These are phyloP conservation scores for Saccharum hybrid DNA, from an alignment of 202 grass and related monocot species.

Conservation along the genomic window DNA sequence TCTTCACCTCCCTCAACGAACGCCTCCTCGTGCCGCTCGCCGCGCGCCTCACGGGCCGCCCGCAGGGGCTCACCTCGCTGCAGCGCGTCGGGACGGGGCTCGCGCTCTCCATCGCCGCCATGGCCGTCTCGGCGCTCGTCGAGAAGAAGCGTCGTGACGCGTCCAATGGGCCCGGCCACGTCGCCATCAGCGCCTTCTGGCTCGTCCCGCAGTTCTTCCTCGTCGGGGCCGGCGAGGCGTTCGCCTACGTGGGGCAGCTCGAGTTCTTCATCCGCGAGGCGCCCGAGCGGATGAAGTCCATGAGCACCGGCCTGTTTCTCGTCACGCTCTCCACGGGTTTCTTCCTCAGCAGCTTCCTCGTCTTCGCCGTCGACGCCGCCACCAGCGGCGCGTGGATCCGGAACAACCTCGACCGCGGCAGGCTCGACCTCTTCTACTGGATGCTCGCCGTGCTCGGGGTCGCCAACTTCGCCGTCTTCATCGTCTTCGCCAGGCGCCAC, in stretches of 20 bases:
- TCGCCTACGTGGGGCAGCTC: slow-evolving; percentile 91
- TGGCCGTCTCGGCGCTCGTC: slow-evolving; percentile 66
- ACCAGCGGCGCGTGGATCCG: slow-evolving; percentile 65
- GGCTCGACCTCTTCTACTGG: slow-evolving; percentile 85
- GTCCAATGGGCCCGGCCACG: background rate
- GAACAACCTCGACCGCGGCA: slow-evolving; percentile 69
- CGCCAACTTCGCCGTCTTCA: slow-evolving; percentile 68
- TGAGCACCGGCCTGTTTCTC: slow-evolving; percentile 90
- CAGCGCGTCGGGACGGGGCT: slow-evolving; percentile 75
- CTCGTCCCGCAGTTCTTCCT: slow-evolving; percentile 93
- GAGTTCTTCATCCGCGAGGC: slow-evolving; percentile 98
- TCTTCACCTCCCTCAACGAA: slow-evolving; percentile 96
- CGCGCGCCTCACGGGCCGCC: slow-evolving; percentile 57
- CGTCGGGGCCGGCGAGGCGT: slow-evolving; percentile 87
- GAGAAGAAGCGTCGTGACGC: slow-evolving; percentile 66
- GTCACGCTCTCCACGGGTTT: slow-evolving; percentile 82
- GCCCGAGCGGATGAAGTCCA: slow-evolving; percentile 90
- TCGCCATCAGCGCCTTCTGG: slow-evolving; percentile 72
- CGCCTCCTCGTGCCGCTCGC: slow-evolving; percentile 79
- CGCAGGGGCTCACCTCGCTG: slow-evolving; percentile 83
- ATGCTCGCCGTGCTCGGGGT: slow-evolving; percentile 81
- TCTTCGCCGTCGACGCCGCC: slow-evolving; percentile 47
- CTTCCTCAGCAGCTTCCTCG: slow-evolving; percentile 87
- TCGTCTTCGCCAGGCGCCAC: slow-evolving; percentile 60
- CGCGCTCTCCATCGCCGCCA: slow-evolving; percentile 64